Conservation (phyloP, 1,284 basidiomycete species). For the Irpex rosettiformis region DNA sequence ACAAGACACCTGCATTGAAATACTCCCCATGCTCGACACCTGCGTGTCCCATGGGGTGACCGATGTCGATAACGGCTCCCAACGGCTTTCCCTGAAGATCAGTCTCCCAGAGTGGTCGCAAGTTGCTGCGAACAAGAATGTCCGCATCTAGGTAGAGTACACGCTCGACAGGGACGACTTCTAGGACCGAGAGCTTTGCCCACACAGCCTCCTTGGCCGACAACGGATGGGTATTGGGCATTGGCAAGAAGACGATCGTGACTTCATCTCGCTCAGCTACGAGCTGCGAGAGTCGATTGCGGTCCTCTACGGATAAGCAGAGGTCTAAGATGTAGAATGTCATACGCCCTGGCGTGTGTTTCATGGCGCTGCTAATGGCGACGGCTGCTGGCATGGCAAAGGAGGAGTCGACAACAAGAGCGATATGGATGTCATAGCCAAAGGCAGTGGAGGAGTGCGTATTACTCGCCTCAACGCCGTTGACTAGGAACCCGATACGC, state of each 20-base stretch:
- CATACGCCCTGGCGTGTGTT: slow-evolving; percentile 36
- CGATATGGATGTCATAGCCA: slow-evolving; percentile 47
- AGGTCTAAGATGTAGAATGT: slow-evolving; percentile 50
- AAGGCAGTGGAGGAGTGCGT: slow-evolving; percentile 23
- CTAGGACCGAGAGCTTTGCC: slow-evolving; percentile 50
- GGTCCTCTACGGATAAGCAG: slow-evolving; percentile 37
- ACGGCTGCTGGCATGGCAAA: slow-evolving; percentile 51
- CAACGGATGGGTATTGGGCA: slow-evolving; percentile 32
- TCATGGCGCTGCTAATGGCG: slow-evolving; percentile 39
- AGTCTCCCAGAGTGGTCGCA: slow-evolving; percentile 42
- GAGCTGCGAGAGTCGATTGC: slow-evolving; percentile 31
- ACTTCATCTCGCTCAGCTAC: slow-evolving; percentile 24
- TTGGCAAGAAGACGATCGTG: slow-evolving; percentile 39
- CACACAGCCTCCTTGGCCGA: slow-evolving; percentile 34
- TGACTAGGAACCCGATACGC: slow-evolving; percentile 48
- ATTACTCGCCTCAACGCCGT: slow-evolving; percentile 5
- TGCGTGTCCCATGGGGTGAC: slow-evolving; percentile 44
- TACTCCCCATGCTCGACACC: slow-evolving; percentile 32
- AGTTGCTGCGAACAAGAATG: slow-evolving; percentile 39
- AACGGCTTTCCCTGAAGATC: slow-evolving; percentile 39
- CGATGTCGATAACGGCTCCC: slow-evolving; percentile 48
- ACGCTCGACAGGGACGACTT: slow-evolving; percentile 44
- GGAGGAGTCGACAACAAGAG: slow-evolving; percentile 37
- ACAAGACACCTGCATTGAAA: slow-evolving; percentile 55
- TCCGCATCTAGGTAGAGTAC: slow-evolving; percentile 55